These are phyloP conservation scores for Cyclotella baltica DNA, from an alignment of 108 stramenopile genomes.

Conservation along the genomic window DNA sequence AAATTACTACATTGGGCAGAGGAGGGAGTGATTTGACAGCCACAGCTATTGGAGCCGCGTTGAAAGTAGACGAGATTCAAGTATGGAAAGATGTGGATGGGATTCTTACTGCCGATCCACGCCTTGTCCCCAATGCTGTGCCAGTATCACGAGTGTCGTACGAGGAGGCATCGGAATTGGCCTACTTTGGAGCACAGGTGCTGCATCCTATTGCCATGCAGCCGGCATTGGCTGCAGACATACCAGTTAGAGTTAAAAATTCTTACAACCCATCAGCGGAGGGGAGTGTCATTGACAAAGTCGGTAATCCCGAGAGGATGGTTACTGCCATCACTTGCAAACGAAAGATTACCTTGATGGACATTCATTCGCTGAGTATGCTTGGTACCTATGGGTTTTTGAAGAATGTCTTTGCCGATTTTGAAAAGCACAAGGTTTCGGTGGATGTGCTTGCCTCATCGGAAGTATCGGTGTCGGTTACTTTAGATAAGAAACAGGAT, in stretches of 20 bases:
- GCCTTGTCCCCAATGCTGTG: slow-evolving; percentile 84
- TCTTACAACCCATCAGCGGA: slow-evolving; percentile 94
- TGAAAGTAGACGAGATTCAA: slow-evolving; percentile 91
- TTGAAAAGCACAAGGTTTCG: slow-evolving; percentile 95
- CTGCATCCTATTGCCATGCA: slow-evolving; percentile 96
- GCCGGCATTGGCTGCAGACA: slow-evolving; percentile 82
- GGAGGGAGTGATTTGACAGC: slow-evolving; percentile 97
- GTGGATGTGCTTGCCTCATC: slow-evolving; percentile 98
- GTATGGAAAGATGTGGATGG: slow-evolving; percentile 99
- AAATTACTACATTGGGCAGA: slow-evolving; percentile 95
- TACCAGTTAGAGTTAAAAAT: slow-evolving; percentile 97
- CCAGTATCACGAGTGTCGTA: slow-evolving; percentile 89
- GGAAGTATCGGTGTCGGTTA: slow-evolving; percentile 97
- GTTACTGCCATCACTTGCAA: slow-evolving; percentile 98
- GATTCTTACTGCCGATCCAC: slow-evolving; percentile 95
- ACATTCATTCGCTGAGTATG: slow-evolving; percentile 95
- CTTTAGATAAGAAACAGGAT: slow-evolving; percentile 93
- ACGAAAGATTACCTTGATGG: slow-evolving; percentile 86
- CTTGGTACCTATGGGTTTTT: slow-evolving; percentile 97
- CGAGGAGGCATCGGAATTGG: slow-evolving; percentile 97
- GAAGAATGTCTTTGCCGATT: slow-evolving; percentile 88
- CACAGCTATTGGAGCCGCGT: slow-evolving; percentile 91
- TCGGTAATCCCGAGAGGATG: slow-evolving; percentile 62
- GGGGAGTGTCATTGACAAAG: slow-evolving; percentile 88
- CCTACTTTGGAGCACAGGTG: slow-evolving; percentile 98